Conservation (phyloP, 345 rosid genomes). For the Melaleuca quinquenervia region DNA sequence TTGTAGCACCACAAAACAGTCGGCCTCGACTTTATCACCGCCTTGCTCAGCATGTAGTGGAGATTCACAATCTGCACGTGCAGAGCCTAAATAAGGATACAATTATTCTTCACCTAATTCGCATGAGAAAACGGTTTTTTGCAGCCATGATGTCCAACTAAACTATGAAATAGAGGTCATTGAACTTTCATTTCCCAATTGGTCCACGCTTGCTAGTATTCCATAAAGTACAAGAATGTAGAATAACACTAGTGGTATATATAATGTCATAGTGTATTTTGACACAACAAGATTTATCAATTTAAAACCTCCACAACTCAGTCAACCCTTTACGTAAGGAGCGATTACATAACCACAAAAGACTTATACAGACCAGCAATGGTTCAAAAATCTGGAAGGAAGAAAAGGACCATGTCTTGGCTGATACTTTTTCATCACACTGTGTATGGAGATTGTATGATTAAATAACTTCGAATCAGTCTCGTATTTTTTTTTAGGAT, state of each 20-base stretch:
- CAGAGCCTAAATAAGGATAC: background rate
- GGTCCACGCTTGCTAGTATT: background rate
- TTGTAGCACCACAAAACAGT: slow-evolving; percentile 90
- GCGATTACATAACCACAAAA: background rate
- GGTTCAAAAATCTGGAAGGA: background rate
- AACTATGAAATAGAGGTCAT: background rate
- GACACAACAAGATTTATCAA: background rate
- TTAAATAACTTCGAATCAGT: background rate
- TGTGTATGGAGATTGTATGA: background rate
- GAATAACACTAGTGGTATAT: background rate
- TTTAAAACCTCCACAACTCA: background rate
- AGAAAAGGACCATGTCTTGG: background rate
- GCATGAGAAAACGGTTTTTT: background rate
- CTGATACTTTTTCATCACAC: background rate
- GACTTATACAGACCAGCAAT: background rate
- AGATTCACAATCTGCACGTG: slow-evolving; percentile 74
- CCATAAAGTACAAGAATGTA: background rate
- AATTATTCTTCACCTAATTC: background rate
- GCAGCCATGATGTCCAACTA: background rate
- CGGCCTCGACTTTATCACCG: slow-evolving; percentile 60
- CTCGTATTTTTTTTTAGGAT: background rate
- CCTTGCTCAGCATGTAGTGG: slow-evolving; percentile 73
- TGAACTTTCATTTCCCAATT: background rate
- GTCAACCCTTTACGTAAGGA: background rate
- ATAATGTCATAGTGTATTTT: background rate